Conservation (phyloP, 163 green algal species). For the Scenedesmus sp. region DNA sequence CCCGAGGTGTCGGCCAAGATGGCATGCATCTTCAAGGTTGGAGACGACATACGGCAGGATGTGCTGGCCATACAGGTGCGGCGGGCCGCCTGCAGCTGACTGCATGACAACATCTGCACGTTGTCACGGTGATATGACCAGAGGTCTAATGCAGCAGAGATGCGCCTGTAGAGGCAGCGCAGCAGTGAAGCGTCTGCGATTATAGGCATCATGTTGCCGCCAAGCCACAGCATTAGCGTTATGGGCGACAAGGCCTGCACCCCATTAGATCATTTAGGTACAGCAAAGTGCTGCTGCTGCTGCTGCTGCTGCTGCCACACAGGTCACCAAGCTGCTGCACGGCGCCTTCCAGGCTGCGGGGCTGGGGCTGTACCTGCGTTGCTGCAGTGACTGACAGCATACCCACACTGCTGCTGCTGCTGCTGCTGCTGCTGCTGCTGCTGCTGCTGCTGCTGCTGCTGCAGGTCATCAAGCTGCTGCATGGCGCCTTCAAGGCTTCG, state of each 20-base stretch:
- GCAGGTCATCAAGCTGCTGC: slow-evolving; percentile 91
- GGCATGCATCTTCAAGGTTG: slow-evolving; percentile 98
- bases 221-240: too few species aligned
- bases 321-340: slow-evolving; percentile 91
- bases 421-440: background rate
- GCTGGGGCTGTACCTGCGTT: slow-evolving; percentile 89
- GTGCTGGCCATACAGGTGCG: slow-evolving; percentile 91
- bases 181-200: too few species aligned
- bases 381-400: background rate
- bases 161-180: too few species aligned
- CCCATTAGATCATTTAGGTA: too few species aligned
- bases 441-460: slow-evolving; percentile 2
- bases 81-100: background rate
- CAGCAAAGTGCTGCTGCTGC: background rate
- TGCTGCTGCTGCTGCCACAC: slow-evolving; percentile 33
- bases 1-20: slow-evolving; percentile 55
- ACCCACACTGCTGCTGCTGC: background rate
- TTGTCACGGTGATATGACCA: too few species aligned
- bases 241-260: too few species aligned
- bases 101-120: too few species aligned
- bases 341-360: slow-evolving; percentile 80
- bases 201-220: too few species aligned
- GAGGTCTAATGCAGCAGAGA: too few species aligned
- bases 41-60: slow-evolving; percentile 96
- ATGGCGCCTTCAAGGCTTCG: slow-evolving; percentile 78